Base-by-base conservation (phyloP, 2,329 filamentous ascomycete species). In the Sporothrix pallida region DNA sequence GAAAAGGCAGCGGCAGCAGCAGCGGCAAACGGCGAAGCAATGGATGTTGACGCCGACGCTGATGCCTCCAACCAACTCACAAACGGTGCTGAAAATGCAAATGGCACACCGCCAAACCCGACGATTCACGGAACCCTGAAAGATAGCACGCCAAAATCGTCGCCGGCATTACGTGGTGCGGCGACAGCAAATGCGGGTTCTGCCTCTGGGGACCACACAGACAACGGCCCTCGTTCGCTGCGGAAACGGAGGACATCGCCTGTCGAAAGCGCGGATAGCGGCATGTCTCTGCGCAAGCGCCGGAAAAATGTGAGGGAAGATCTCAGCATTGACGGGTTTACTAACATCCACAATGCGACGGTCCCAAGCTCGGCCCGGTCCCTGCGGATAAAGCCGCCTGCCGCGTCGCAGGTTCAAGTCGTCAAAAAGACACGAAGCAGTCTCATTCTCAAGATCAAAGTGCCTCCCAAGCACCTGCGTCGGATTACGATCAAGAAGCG, bases 211-310 rank as follows among this genome's bases (percentile, higher is more conserved):
- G 92, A 94, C 78, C 87, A 91, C 8, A 86, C 92, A 83, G 92
- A 95, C 81, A 15, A 26, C n/a, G 92, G 91, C 63, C 91, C 93
- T 9, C 91, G 94, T 71, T 88, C 92, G 46, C 84, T 97, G 74
- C 88, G 95, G 75, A 97, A 97, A 83, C 90, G 95, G 72, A 97
- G 95, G 81, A 91, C 93, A 20, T 94, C 93, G 0, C 92, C 92
- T 2, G 85, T 88, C 13, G 90, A 91, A 68, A 84, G 83, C 76
- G 85, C 93, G 76, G 86, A 92, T 77, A 84, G 84, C 17, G 82
- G 83, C 17, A 82, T 85, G 74, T 83, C 85, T 0, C 79, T 86
- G 50, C 86, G 87, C 75, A 91, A 89, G 80, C 85, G 89, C 48
- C 82, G 86, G 62, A 85, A 85, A 77, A 84, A 86, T 31, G 82